Percentiles rank a stretch among this genome's conserved stretches.
These are phyloP conservation scores for Boletellus emodensis DNA, from an alignment of 768 basidiomycete genomes.

Conservation along the genomic window DNA sequence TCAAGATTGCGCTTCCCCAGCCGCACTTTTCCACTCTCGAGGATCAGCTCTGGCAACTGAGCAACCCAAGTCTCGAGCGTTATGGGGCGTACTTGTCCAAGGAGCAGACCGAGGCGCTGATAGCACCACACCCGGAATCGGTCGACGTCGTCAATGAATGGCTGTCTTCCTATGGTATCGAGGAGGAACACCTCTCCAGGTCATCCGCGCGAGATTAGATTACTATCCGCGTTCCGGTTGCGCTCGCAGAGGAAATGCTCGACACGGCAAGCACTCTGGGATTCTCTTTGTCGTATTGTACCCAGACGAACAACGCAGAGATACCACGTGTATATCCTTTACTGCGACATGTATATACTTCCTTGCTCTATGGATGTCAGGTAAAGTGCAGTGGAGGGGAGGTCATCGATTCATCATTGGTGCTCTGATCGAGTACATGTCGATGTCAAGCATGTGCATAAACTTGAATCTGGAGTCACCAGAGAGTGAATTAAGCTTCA, in stretches of 20 bases:
- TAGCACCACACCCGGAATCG: conserved; percentile 56
- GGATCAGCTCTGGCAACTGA: conserved; percentile 52
- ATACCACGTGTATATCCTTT: too few relatives aligned
- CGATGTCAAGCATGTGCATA: too few relatives aligned
- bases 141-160: conserved; percentile 55
- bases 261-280: conserved; percentile 53
- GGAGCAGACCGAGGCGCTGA: conserved; percentile 58
- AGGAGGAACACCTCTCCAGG: conserved; percentile 42
- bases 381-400: too few relatives aligned
- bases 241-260: conserved; percentile 63
- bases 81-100: conserved; percentile 60
- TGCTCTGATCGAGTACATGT: too few relatives aligned
- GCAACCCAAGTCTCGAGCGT: conserved; percentile 49
- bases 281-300: not conserved
- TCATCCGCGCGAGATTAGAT: conserved; percentile 73
- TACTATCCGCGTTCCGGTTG: conserved; percentile 52
- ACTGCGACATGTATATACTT: too few relatives aligned
- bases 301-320: too few relatives aligned
- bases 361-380: too few relatives aligned
- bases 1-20: conserved; percentile 58
- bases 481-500: too few relatives aligned
- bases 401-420: too few relatives aligned
- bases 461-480: too few relatives aligned
- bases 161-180: conserved; percentile 54
- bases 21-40: conserved; percentile 48